Conservation (phyloP, 2,329 filamentous ascomycete genomes). For the Fusarium cyanostomum region DNA sequence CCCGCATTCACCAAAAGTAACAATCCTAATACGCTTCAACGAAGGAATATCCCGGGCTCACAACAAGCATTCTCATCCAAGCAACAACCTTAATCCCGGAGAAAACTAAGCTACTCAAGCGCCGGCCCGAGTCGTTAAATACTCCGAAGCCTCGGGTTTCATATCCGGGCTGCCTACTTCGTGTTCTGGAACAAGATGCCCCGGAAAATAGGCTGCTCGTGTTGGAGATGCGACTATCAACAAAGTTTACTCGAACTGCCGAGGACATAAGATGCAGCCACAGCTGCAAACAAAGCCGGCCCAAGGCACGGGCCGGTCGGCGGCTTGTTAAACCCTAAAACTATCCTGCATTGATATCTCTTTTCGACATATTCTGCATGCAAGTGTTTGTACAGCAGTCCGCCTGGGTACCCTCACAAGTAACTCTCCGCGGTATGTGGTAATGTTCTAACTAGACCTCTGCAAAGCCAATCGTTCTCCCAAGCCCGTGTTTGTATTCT, state of each 20-base stretch:
- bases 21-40: no score
- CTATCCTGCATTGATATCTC: neutral
- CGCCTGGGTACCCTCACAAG: no score
- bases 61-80: neutral
- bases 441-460: no score
- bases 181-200: neutral
- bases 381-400: neutral
- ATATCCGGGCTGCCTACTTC: conserved; percentile 1
- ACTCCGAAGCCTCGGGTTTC: conserved; percentile 19
- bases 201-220: neutral
- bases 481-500: conserved; percentile 18
- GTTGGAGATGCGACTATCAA: neutral
- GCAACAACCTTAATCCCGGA: no score
- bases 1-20: no score
- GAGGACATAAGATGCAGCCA: conserved; percentile 17
- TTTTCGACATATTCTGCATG: neutral
- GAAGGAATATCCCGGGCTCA: no score
- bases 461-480: neutral
- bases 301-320: neutral
- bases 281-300: conserved; percentile 17
- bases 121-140: neutral
- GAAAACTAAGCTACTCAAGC: no score
- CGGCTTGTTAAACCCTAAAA: neutral
- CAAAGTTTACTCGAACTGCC: conserved; percentile 26
- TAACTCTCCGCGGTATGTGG: no score